Base-by-base conservation (phyloP, 2,329 filamentous ascomycete species). In the Cordyceps fumosorosea region DNA sequence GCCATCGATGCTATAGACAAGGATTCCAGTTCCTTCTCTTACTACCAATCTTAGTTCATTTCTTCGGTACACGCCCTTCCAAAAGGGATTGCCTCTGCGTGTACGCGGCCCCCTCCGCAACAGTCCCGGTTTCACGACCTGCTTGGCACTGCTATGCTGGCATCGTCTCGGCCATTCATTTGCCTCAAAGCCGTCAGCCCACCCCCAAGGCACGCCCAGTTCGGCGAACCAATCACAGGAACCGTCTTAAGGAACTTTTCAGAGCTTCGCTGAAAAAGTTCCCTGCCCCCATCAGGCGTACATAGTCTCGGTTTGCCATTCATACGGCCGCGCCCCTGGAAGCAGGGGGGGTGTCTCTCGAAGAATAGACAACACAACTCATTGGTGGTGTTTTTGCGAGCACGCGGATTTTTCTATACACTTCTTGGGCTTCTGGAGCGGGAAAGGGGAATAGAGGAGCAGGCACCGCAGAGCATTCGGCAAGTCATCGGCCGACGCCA, bases 1-100 rank as follows among this genome's bases (percentile, higher is more conserved):
- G 56, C 34, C 26, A 32, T 59, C 47, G 47, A 48, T 42, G 22
- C 48, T 52, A 59, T 59, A 52, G 56, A 59, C 47, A 59, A 44
- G 56, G 56, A 18, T 44, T 22, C n/a, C 34, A 10, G 24, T 44
- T 52, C 50, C 18, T 34, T 32, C 18, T 34, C 26, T 20, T 52
- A 8, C 29, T 52, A 3, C 24, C 16, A 29, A 18, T 14, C 14
- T 51, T 32, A 29, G 12, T 7, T 22, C 22, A 3, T 47, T 42
- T 56, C 7, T 5, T 24, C 37, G 42, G 32, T 14, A 22, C 22
- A 24, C 12, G 37, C 22, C 37, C 22, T 22, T 16, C 11, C 4
- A n/a, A 45, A n/a, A 37, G n/a, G 18, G 8, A 32, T 18, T 8
- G 40, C 7, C 16, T 44, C 10, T 8, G 40, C 18, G 5, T 44